These are phyloP conservation scores for Lanmaoa pseudosensibilis DNA, from an alignment of 768 basidiomycete species.

Conservation along the genomic window DNA sequence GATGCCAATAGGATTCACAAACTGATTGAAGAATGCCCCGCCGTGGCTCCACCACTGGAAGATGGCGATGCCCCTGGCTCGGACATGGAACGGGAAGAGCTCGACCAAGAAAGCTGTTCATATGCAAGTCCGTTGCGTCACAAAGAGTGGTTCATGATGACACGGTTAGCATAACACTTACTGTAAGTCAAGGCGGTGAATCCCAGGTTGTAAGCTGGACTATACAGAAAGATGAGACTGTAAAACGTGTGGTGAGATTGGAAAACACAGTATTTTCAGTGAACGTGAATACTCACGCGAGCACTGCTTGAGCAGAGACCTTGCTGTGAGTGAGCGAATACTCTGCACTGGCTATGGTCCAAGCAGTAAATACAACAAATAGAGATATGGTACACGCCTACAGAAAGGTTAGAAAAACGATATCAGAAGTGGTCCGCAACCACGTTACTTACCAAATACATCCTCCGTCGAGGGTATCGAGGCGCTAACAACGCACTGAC, in stretches of 20 bases:
- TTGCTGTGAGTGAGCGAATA: slow-evolving; percentile 15
- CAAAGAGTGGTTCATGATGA: no score
- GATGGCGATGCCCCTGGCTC: slow-evolving; percentile 59
- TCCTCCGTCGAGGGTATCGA: slow-evolving; percentile 17
- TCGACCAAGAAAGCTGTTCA: slow-evolving; percentile 61
- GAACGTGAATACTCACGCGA: slow-evolving; percentile 6
- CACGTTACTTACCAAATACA: slow-evolving; percentile 15
- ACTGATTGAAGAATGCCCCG: slow-evolving; percentile 10
- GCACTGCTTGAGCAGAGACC: slow-evolving; percentile 3
- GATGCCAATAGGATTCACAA: slow-evolving; percentile 22
- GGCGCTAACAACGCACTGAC: slow-evolving; percentile 6
- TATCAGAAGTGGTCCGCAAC: background rate
- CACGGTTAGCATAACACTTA: background rate
- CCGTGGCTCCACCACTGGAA: slow-evolving; percentile 59
- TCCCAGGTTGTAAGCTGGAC: slow-evolving; percentile 15
- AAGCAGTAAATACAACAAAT: slow-evolving; percentile 12
- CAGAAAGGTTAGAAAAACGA: background rate
- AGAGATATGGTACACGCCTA: slow-evolving; percentile 18
- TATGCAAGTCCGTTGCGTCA: background rate
- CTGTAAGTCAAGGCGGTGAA: slow-evolving; percentile 10
- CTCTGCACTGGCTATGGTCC: slow-evolving; percentile 21
- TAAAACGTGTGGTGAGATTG: background rate
- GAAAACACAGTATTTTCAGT: background rate
- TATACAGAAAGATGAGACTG: slow-evolving; percentile 23
- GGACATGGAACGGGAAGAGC: slow-evolving; percentile 62